Evolutionary conservation across 768 basidiomycete genomes (phyloP).

Genomic region (Astraeus odoratus): DNA sequence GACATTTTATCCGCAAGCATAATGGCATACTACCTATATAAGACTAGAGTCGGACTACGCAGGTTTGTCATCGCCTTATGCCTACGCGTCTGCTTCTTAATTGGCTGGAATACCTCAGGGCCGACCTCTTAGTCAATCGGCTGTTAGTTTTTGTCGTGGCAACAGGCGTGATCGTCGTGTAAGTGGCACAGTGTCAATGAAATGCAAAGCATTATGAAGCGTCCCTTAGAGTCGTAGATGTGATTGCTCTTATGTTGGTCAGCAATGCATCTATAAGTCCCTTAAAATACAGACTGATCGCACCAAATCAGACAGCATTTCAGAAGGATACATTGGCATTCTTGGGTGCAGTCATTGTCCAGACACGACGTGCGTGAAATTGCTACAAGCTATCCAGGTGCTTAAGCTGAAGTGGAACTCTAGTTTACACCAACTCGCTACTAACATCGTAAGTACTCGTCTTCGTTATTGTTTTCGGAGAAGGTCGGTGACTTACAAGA

Average conservation of each 20-base stretch:
- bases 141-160: slow-evolving; percentile 1
- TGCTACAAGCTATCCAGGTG: not conserved
- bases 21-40: slow-evolving; percentile 3
- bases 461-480: not conserved
- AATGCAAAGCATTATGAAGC: too few relatives aligned
- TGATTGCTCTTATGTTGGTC: slow-evolving; percentile 1
- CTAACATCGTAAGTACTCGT: slow-evolving; percentile 2
- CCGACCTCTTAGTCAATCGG: slow-evolving; percentile 15
- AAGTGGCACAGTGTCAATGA: not conserved
- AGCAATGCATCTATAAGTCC: not conserved
- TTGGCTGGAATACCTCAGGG: slow-evolving; percentile 2
- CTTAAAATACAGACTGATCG: not conserved
- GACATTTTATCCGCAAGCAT: slow-evolving; percentile 3
- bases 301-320: not conserved
- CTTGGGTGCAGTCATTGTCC: slow-evolving; percentile 1
- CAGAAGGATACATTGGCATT: slow-evolving; percentile 4
- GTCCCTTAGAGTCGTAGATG: slow-evolving; percentile 2
- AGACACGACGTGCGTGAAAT: slow-evolving; percentile 5
- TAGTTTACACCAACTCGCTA: slow-evolving; percentile 6
- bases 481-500: too few relatives aligned
- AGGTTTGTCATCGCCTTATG: too few relatives aligned
- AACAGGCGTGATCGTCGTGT: slow-evolving; percentile 5
- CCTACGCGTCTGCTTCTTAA: too few relatives aligned
- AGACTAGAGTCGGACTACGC: not conserved
- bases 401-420: not conserved